Evolutionary conservation across 331 rosid genomes (phyloP).

Genomic region (Rosa hybrid): DNA sequence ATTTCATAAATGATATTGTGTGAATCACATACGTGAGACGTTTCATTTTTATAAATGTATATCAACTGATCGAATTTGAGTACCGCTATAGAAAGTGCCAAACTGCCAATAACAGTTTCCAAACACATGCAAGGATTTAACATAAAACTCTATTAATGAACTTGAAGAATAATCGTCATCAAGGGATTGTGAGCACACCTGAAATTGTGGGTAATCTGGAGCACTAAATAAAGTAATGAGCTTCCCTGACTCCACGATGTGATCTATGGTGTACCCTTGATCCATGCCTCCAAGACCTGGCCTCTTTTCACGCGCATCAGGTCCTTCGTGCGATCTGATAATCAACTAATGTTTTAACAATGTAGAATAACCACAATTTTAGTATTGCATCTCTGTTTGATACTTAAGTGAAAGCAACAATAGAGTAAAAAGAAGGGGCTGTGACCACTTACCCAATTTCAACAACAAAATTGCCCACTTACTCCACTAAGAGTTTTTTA

Average conservation of each 20-base stretch:
- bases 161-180: neutral
- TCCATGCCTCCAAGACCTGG: conserved; percentile 76
- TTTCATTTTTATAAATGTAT: too few species aligned
- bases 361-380: conserved; percentile 26
- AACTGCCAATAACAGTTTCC: neutral
- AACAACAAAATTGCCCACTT: too few species aligned
- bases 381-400: conserved; percentile 12
- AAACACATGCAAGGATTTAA: neutral
- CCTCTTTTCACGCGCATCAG: conserved; percentile 94
- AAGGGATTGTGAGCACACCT: conserved; percentile 43
- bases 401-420: neutral
- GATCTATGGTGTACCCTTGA: conserved; percentile 87
- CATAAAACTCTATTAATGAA: neutral
- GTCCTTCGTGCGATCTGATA: conserved; percentile 95
- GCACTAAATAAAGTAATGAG: conserved; percentile 85
- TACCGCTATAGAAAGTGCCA: neutral
- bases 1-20: too few species aligned
- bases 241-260: conserved; percentile 85
- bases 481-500: too few species aligned
- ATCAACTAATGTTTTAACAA: conserved; percentile 53
- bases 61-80: too few species aligned
- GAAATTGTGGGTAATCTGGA: conserved; percentile 96
- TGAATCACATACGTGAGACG: too few species aligned
- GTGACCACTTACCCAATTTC: too few species aligned
- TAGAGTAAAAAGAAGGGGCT: neutral